Evolutionary conservation across 768 basidiomycete genomes (phyloP).

Genomic region (Rhizopogon sp.): DNA sequence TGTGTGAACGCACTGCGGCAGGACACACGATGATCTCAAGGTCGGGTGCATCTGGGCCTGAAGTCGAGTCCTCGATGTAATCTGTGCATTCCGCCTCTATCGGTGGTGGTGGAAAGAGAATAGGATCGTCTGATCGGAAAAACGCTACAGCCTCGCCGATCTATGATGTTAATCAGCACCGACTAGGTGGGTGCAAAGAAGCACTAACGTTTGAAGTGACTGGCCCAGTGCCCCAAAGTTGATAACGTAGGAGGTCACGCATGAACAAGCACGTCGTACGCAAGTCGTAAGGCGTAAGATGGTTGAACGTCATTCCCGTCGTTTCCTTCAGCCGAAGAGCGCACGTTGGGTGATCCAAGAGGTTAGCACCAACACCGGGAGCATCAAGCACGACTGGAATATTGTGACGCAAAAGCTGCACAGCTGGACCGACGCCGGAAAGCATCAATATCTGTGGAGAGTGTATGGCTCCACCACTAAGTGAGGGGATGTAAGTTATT

Average conservation of each 20-base stretch:
- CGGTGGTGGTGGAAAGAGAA: slow-evolving; percentile 4
- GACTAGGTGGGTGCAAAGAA: neutral
- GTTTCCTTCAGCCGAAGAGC: neutral
- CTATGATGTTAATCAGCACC: slow-evolving; percentile 2
- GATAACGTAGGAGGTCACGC: slow-evolving; percentile 2
- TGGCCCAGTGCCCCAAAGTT: slow-evolving; percentile 32
- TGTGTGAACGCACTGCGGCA: neutral
- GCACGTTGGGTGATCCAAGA: slow-evolving; percentile 39
- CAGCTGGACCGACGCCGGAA: slow-evolving; percentile 64
- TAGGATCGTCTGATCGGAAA: slow-evolving; percentile 11
- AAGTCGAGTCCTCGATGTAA: slow-evolving; percentile 4
- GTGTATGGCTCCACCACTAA: slow-evolving; percentile 43
- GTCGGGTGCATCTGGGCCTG: slow-evolving; percentile 8
- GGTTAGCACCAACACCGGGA: slow-evolving; percentile 66
- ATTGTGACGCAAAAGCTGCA: slow-evolving; percentile 40
- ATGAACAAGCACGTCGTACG: neutral
- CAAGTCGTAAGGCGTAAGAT: neutral
- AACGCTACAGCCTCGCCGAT: slow-evolving; percentile 13
- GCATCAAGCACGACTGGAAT: slow-evolving; percentile 57
- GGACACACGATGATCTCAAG: slow-evolving; percentile 5
- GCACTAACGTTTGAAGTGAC: slow-evolving; percentile 42
- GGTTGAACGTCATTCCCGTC: neutral
- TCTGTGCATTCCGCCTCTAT: neutral
- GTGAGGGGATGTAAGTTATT: neutral
- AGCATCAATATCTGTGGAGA: slow-evolving; percentile 24